Base-by-base conservation (phyloP, 257 asterid species). In the Solanum medicagineum region DNA sequence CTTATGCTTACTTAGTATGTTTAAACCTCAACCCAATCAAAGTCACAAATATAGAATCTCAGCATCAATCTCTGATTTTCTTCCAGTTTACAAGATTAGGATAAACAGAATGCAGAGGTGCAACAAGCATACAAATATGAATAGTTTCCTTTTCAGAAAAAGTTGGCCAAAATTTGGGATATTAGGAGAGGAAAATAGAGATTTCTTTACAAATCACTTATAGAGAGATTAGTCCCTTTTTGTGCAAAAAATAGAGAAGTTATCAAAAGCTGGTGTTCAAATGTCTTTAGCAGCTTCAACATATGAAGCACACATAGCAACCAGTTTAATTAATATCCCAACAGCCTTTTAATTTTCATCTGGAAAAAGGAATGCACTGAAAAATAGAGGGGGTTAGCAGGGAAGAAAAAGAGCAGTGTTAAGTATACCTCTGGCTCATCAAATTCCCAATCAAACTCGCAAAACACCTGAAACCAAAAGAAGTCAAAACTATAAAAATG, bases 391-490 rank as follows among this genome's bases (percentile, higher is more conserved):
- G 60, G 22, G 26, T 32, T 47, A 4, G 85, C n/a, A 81, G 57
- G 26, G 59, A 42, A 57, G 40, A 49, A 66, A 65, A 24, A 8
- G 66, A 19, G 85, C 19, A 79, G 49, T 22, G 44, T 65, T 66
- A 66, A 83, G 87, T 88, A 84, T 92, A 96, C 98, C 97, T 94
- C 95, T 81, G 93, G 88, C 70, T 95, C 98, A 91, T 94, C 96
- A 66, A 96, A 62, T 70, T 95, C 98, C 99, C 99, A 96, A 86
- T 96, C 99, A 87, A 91, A 96, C 90, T 91, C 96, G 49, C 97
- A 91, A 87, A 95, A 90, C 85, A 92, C 91, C 99, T 96, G 97
- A 65, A 88, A 85, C 84, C 75, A 84, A 66, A 47, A 57, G 70
- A 55, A 75, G 55, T 15, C 45, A 74, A 79, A 83, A 45, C 13